A percentile compares a stretch with the other conserved stretches of the same genome.
Conservation (phyloP, 148 eudicot genomes). For the Vaccinium vitisidaea region DNA sequence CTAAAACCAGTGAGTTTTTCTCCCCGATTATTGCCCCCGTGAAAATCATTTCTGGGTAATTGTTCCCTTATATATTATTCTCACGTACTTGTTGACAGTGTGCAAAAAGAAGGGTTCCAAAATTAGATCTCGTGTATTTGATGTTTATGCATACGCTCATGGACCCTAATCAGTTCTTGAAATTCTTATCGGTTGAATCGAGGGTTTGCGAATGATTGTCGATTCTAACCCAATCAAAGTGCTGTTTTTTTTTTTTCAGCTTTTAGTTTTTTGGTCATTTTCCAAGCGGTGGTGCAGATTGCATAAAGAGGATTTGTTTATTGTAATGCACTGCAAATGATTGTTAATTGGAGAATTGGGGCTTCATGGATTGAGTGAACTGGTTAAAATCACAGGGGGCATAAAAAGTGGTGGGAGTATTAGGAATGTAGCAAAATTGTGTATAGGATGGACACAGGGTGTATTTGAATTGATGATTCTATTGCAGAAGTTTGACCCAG, state of each 20-base stretch:
- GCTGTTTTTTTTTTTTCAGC: neutral
- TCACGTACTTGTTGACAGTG: neutral
- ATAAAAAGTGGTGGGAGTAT: neutral
- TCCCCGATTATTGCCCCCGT: neutral
- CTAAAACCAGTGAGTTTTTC: slow-evolving; percentile 55
- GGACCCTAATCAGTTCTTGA: neutral
- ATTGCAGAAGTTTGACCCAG: neutral
- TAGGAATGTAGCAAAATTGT: neutral
- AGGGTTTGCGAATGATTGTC: neutral
- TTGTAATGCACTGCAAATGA: neutral
- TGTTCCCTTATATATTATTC: neutral
- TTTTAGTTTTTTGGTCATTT: neutral
- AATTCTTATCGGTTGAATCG: neutral
- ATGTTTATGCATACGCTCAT: neutral
- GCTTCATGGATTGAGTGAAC: neutral
- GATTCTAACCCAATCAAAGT: neutral
- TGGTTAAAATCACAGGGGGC: neutral
- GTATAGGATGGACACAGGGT: neutral
- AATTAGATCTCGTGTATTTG: slow-evolving; percentile 14
- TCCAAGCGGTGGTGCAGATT: neutral
- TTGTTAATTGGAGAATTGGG: neutral
- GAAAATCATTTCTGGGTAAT: neutral
- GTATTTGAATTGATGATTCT: neutral
- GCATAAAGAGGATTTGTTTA: neutral
- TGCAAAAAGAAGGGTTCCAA: neutral